Conservation (phyloP, 495 filamentous ascomycete species). For the Coniosporium apollinis region DNA sequence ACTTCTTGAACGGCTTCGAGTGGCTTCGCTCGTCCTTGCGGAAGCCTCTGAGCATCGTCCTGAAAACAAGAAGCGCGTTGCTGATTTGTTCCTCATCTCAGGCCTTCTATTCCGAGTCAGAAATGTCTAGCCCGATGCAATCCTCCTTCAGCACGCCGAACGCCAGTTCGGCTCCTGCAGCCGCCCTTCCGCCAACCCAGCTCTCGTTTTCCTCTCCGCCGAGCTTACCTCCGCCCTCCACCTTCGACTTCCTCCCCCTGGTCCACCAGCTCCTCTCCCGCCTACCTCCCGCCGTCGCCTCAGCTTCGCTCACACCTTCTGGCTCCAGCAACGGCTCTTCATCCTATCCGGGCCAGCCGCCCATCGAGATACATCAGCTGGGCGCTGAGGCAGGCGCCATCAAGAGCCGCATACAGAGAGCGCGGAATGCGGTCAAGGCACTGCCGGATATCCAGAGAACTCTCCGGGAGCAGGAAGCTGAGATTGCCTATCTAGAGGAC, state of each 20-base stretch:
- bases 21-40: too few relatives aligned
- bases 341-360: slow-evolving; percentile 6
- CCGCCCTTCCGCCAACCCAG: slow-evolving; percentile 3
- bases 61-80: too few relatives aligned
- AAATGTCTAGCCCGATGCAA: too few relatives aligned
- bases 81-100: too few relatives aligned
- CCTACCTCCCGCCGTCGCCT: slow-evolving; percentile 36
- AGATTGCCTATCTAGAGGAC: slow-evolving; percentile 61
- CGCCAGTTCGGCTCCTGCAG: slow-evolving; percentile 3
- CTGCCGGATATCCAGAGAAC: slow-evolving; percentile 60
- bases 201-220: too few relatives aligned
- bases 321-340: slow-evolving; percentile 6
- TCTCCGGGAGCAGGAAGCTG: slow-evolving; percentile 61
- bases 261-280: slow-evolving; percentile 61
- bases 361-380: slow-evolving; percentile 60
- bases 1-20: too few relatives aligned
- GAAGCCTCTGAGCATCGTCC: too few relatives aligned
- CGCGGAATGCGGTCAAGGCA: slow-evolving; percentile 44
- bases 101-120: too few relatives aligned
- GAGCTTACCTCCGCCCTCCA: slow-evolving; percentile 41
- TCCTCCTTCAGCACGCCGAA: background rate
- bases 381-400: slow-evolving; percentile 54
- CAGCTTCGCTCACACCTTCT: too few relatives aligned
- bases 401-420: slow-evolving; percentile 65
- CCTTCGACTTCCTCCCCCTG: slow-evolving; percentile 72